Conservation (phyloP, 208 protist species). For the Strigomonas culicis region DNA sequence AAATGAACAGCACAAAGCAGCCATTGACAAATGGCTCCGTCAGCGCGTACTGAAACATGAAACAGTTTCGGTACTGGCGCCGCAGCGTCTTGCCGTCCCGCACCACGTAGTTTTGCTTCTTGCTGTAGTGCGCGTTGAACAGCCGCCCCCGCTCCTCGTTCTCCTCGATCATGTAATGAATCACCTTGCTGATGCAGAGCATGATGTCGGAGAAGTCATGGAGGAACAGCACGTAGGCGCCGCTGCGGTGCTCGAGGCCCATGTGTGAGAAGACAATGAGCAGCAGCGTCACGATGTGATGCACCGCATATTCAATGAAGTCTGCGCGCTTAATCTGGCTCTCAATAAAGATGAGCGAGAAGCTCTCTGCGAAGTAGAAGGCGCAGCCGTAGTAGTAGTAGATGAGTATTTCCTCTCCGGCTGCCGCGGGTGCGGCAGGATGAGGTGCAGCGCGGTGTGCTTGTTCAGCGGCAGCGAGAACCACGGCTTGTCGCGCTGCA, state of each 20-base stretch:
- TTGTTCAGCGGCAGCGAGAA: conserved; percentile 44
- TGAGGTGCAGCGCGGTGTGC: conserved; percentile 24
- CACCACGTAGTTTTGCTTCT: conserved; percentile 11
- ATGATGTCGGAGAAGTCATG: conserved; percentile 76
- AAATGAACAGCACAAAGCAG: conserved; percentile 46
- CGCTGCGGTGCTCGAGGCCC: conserved; percentile 60
- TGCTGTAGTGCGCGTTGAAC: conserved; percentile 20
- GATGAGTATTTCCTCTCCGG: conserved; percentile 24
- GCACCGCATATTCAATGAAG: conserved; percentile 60
- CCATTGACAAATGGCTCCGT: conserved; percentile 28
- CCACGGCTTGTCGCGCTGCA: conserved; percentile 55
- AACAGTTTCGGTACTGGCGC: conserved; percentile 13
- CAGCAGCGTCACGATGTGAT: conserved; percentile 57
- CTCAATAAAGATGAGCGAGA: conserved; percentile 51
- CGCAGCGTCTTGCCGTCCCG: conserved; percentile 1
- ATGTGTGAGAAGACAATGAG: conserved; percentile 59
- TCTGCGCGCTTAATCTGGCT: conserved; percentile 50
- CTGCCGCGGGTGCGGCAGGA: conserved; percentile 57
- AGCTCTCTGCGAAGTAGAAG: conserved; percentile 64
- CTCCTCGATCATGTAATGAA: conserved; percentile 54
- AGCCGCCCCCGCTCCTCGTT: conserved; percentile 20
- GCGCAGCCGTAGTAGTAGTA: conserved; percentile 73
- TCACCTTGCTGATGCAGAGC: conserved; percentile 44
- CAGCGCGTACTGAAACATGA: conserved; percentile 32
- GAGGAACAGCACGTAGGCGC: conserved; percentile 67